phyloP scores from a whole-genome alignment of 2,329 filamentous ascomycete species.

The Talaromyces sp. region DNA sequence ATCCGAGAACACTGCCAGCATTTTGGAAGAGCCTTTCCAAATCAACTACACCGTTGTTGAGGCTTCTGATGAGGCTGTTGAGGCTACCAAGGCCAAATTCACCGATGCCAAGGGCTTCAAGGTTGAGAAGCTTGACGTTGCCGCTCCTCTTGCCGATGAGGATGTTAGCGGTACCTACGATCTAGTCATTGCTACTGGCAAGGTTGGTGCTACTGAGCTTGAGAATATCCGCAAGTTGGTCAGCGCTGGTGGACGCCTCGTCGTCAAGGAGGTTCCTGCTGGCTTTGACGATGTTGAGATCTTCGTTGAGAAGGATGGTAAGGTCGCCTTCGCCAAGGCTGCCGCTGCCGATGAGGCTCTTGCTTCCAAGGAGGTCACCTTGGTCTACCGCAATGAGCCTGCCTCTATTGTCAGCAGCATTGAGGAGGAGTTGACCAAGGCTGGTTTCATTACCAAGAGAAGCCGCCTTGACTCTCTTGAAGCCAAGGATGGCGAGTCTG shows the following conservation, averaged over 20 bases:
- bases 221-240: background rate
- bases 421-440: background rate
- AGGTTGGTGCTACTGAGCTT: background rate
- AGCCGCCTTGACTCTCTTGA: background rate
- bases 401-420: background rate
- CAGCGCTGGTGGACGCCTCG: background rate
- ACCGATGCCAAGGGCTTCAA: background rate
- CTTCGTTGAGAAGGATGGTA: background rate
- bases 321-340: background rate
- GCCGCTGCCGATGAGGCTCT: background rate
- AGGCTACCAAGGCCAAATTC: constrained; percentile 1
- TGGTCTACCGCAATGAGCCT: constrained; percentile 3
- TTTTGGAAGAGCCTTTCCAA: background rate
- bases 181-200: constrained; percentile 3
- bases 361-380: background rate
- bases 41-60: constrained; percentile 3
- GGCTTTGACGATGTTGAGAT: constrained; percentile 1
- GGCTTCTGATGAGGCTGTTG: constrained; percentile 1
- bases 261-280: background rate
- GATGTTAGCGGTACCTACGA: background rate
- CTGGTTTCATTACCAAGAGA: background rate
- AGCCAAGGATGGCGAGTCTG: background rate
- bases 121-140: background rate
- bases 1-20: background rate
- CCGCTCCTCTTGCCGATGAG: background rate